Base-by-base conservation (phyloP, 2,329 filamentous ascomycete species). In the Fusarium agapanthi region DNA sequence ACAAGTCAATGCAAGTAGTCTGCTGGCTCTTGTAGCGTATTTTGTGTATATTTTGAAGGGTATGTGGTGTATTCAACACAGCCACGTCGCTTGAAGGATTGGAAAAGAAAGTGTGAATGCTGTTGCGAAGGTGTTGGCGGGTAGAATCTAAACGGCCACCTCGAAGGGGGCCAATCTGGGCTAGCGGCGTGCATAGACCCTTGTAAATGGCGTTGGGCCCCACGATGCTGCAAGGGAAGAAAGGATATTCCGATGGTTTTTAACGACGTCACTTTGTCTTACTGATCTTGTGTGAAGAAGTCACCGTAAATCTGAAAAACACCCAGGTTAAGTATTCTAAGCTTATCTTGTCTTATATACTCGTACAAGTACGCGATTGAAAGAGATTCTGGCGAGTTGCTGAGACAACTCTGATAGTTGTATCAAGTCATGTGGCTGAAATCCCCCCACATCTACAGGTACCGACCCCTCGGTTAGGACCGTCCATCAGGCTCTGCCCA, bases 141-240 rank as follows among this genome's bases (percentile, higher is more conserved):
- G 71, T 79, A 78, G 79, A 77, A 80, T 80, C 79, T 80, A 73
- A 76, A 80, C 73, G 72, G 78, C 79, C 79, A 78, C 77, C 76
- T 81, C 62, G 68, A 80, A 76, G 75, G 78, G 73, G 75, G 75
- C 76, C 75, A 74, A 65, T 77, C 78, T 78, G 71, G 76, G 71
- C 74, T 81, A 81, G 80, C 77, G 77, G 75, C 59, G 69, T 61
- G 74, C 73, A 74, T 69, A 74, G 71, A 69, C 69, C 73, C 75
- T 67, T 75, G 77, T 65, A 64, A 64, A 67, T 70, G 47, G 53
- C 55, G 55, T 40, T 60, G 59, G 57, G 74, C 67, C 65, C 74
- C 75, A 75, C 74, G 61, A 61, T 71, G 45, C 54, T 47, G 56
- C 37, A 56, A 74, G 75, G 55, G 76, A 77, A 77, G 62, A 77